Evolutionary conservation across 2,329 filamentous ascomycete genomes (phyloP).

Genomic region (Neocatenulostroma microsporum): DNA sequence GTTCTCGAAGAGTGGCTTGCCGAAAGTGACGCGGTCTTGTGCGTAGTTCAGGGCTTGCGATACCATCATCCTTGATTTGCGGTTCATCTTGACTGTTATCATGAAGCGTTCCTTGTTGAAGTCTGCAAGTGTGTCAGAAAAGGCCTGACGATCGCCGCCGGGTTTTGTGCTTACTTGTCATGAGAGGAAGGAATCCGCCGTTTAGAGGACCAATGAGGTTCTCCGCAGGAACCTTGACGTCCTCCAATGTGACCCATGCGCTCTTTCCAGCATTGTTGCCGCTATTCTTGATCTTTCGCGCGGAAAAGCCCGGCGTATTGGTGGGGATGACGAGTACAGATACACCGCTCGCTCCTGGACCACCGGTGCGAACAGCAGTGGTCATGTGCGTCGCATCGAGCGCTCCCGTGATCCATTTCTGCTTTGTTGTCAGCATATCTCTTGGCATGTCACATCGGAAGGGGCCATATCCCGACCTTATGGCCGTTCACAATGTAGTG

Average conservation of each 20-base stretch:
- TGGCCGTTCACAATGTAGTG: constrained; percentile 58
- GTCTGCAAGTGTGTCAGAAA: no score
- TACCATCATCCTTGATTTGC: constrained; percentile 41
- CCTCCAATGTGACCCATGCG: constrained; percentile 44
- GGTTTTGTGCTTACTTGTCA: no score
- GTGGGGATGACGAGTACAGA: constrained; percentile 53
- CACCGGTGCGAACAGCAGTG: constrained; percentile 54
- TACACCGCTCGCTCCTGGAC: constrained; percentile 46
- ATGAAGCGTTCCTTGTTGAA: constrained; percentile 55
- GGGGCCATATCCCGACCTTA: no score
- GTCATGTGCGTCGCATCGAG: constrained; percentile 33
- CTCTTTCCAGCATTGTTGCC: constrained; percentile 58
- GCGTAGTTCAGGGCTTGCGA: constrained; percentile 26
- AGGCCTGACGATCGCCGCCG: no score
- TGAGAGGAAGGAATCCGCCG: no score
- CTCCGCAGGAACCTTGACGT: constrained; percentile 47
- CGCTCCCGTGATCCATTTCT: constrained; percentile 53
- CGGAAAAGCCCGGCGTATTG: constrained; percentile 43
- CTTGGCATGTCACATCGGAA: no score
- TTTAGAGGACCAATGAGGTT: constrained; percentile 50
- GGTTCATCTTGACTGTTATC: constrained; percentile 51
- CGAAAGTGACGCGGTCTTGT: constrained; percentile 28
- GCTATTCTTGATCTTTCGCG: constrained; percentile 53
- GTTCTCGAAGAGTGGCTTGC: constrained; percentile 27
- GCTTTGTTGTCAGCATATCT: constrained; percentile 36